Percentiles rank a stretch among this genome's conserved stretches.
Conservation (phyloP, 257 asterid species). For the Capsicum pubescens region DNA sequence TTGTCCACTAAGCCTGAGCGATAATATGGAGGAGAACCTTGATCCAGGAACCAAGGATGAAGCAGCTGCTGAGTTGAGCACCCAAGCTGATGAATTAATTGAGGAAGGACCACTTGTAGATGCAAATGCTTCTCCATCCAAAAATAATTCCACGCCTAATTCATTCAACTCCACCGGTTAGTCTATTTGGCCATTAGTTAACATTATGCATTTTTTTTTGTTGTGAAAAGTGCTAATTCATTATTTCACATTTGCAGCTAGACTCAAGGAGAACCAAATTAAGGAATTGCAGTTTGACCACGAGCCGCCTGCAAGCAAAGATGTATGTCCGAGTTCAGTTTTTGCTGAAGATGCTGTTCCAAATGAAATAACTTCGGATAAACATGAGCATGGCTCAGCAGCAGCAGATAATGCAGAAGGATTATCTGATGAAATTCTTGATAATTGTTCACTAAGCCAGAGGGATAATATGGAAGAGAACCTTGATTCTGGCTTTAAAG, state of each 20-base stretch:
- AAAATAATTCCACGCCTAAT: slow-evolving; percentile 22
- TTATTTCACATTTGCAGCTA: slow-evolving; percentile 20
- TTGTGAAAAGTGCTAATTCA: slow-evolving; percentile 17
- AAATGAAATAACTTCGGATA: slow-evolving; percentile 15
- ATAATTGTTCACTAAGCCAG: background rate
- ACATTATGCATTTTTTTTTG: background rate
- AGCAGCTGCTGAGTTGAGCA: background rate
- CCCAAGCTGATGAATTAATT: slow-evolving; percentile 1
- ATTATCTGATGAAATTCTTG: slow-evolving; percentile 16
- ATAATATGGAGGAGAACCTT: slow-evolving; percentile 20
- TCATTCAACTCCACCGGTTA: slow-evolving; percentile 37
- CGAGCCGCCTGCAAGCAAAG: slow-evolving; percentile 15
- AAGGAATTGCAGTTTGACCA: slow-evolving; percentile 24
- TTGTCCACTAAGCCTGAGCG: slow-evolving; percentile 8
- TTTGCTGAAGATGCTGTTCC: slow-evolving; percentile 20
- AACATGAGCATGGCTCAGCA: slow-evolving; percentile 8
- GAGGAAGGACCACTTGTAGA: slow-evolving; percentile 34
- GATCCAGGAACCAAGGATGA: slow-evolving; percentile 26
- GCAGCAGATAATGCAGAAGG: slow-evolving; percentile 4
- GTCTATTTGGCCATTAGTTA: background rate
- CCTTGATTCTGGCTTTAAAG: slow-evolving; percentile 24
- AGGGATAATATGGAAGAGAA: slow-evolving; percentile 15
- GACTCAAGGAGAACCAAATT: background rate
- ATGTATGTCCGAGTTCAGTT: background rate
- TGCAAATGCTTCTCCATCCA: slow-evolving; percentile 35